Evolutionary conservation across 2,329 filamentous ascomycete species (phyloP), one percentile per base, ranked within the genome.

Genomic region (Paraphoma chrysanthemicola): DNA sequence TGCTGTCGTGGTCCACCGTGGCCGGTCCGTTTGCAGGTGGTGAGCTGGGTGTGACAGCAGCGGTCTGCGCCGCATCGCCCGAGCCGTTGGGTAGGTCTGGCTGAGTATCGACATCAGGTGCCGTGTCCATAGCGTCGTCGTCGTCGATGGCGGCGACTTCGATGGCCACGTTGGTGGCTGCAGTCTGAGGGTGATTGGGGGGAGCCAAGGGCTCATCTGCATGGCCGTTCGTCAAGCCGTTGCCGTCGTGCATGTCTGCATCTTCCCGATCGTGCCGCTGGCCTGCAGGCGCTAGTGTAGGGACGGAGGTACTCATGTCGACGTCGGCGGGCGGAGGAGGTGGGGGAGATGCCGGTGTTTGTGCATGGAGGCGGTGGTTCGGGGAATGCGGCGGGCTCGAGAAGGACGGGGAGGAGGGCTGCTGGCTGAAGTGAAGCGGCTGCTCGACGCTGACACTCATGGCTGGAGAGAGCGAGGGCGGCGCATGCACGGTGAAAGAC

Each of bases 381-480:
- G 72, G 71, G 36, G 73, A 72, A 23, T 67, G 73, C 30, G 70
- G 64, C 30, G 71, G 70, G 42, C 64, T 70, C 42, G 70, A 67
- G 56, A 75, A 75, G 46, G 71, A 59, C 33, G 71, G 71, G 16
- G 75, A 69, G 30, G 73, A 66, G 33, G 73, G 64, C 45, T 69
- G 73, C 53, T 73, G 73, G 61, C 62, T 66, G 63, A 78, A 77
- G 55, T 77, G 72, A 48, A 76, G 63, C 51, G 74, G 71, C 46
- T 73, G 70, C 58, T 78, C 75, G 46, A 77, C 66, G 65, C 68
- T 74, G 64, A 77, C 71, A 60, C 77, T 79, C 77, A 79, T 79
- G 63, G 67, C 58, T 71, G 60, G 52, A 53, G 31, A 45, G 28
- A 54, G 31, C 17, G 38, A 43, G 52, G 51, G 50, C 50, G 41